Evolutionary conservation across 345 rosid species (phyloP).

Genomic region (Physaria fendleri): DNA sequence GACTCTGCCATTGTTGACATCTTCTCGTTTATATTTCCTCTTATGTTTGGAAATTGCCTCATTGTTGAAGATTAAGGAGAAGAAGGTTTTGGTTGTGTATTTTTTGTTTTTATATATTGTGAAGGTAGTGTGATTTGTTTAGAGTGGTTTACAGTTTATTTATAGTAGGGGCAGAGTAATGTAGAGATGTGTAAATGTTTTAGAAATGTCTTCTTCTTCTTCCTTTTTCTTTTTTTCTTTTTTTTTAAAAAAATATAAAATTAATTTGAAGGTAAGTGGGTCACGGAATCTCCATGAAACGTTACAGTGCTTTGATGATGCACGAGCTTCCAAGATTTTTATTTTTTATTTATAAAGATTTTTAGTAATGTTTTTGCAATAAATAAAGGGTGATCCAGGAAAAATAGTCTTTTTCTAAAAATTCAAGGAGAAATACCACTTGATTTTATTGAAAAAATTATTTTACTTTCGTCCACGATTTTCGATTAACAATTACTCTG

Average conservation of each 20-base stretch:
- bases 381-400: no score
- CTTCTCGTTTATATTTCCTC: conserved; percentile 1
- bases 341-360: no score
- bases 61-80: neutral
- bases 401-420: no score
- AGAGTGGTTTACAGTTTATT: conserved; percentile 16
- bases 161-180: conserved; percentile 11
- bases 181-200: conserved; percentile 3
- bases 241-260: no score
- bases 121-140: conserved; percentile 8
- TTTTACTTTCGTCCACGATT: no score
- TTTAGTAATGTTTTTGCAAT: no score
- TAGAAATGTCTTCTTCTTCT: conserved; percentile 1
- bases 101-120: neutral
- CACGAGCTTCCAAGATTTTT: conserved; percentile 18
- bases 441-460: no score
- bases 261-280: conserved; percentile 16
- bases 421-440: no score
- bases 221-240: no score
- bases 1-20: conserved; percentile 13
- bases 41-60: conserved; percentile 18
- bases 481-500: no score
- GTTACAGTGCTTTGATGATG: conserved; percentile 26
- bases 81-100: neutral
- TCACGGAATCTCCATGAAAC: conserved; percentile 33